A percentile compares a stretch with the other conserved stretches of the same genome.
Evolutionary conservation across 805 yeast species (phyloP).

Genomic region (Candida chilensis): DNA sequence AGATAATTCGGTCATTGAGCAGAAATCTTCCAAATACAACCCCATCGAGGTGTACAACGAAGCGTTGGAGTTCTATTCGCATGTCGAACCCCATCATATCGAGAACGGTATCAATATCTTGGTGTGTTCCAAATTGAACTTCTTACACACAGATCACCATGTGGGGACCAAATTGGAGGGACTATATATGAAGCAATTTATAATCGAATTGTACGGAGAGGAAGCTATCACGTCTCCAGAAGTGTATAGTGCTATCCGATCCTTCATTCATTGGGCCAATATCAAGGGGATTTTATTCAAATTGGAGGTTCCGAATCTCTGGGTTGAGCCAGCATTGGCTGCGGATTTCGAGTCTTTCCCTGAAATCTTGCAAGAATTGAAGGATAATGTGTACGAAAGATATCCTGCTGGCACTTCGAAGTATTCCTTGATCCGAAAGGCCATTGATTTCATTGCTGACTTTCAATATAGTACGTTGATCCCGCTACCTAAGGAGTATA

Average conservation of each 20-base stretch:
- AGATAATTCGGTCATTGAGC: slow-evolving; percentile 28
- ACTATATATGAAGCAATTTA: slow-evolving; percentile 24
- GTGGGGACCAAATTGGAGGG: slow-evolving; percentile 41
- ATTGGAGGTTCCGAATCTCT: slow-evolving; percentile 26
- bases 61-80: slow-evolving; percentile 21
- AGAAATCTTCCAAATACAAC: slow-evolving; percentile 20
- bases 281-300: slow-evolving; percentile 36
- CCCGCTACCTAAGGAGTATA: slow-evolving; percentile 17
- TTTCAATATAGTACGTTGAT: slow-evolving; percentile 28
- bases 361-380: slow-evolving; percentile 26
- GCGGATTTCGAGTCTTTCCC: slow-evolving; percentile 29
- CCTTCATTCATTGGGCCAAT: slow-evolving; percentile 48
- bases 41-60: slow-evolving; percentile 14
- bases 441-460: slow-evolving; percentile 22
- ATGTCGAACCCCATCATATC: slow-evolving; percentile 18
- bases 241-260: slow-evolving; percentile 36
- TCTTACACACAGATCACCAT: slow-evolving; percentile 48
- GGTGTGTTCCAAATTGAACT: slow-evolving; percentile 38
- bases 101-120: slow-evolving; percentile 30
- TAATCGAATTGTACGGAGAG: slow-evolving; percentile 27
- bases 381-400: slow-evolving; percentile 27
- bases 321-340: slow-evolving; percentile 16
- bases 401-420: slow-evolving; percentile 48
- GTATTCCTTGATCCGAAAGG: slow-evolving; percentile 28
- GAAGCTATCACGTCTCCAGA: slow-evolving; percentile 27